phyloP scores from a whole-genome alignment of 768 basidiomycete genomes.

The Candolleomyces eurysporus region DNA sequence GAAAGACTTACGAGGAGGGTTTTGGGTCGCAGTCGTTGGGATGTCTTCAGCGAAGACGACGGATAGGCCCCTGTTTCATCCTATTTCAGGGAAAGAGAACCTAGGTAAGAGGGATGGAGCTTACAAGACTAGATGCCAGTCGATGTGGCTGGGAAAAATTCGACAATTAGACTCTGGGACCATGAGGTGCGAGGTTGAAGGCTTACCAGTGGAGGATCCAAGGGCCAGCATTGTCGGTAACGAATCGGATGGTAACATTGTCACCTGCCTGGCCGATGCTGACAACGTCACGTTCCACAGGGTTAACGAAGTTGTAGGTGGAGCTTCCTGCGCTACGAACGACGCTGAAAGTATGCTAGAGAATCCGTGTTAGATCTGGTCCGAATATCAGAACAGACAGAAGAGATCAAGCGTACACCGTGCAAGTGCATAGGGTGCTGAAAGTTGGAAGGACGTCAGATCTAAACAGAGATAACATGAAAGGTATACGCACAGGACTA shows the following conservation, averaged over 20 bases:
- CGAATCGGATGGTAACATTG: slow-evolving; percentile 47
- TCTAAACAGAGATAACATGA: neutral
- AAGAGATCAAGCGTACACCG: slow-evolving; percentile 18
- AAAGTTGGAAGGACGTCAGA: neutral
- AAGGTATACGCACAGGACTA: slow-evolving; percentile 3
- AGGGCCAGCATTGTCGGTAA: slow-evolving; percentile 50
- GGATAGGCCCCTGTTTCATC: slow-evolving; percentile 26
- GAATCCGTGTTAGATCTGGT: too few relatives aligned
- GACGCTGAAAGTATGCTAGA: slow-evolving; percentile 38
- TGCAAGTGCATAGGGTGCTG: slow-evolving; percentile 47
- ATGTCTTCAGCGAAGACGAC: slow-evolving; percentile 33
- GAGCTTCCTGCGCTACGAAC: slow-evolving; percentile 32
- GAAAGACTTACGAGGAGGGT: slow-evolving; percentile 17
- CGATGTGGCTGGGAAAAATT: slow-evolving; percentile 40
- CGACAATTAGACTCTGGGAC: neutral
- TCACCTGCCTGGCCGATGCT: slow-evolving; percentile 29
- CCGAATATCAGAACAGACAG: too few relatives aligned
- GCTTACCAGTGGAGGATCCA: slow-evolving; percentile 50
- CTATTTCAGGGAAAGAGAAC: neutral
- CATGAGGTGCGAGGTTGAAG: neutral
- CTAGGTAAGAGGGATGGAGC: slow-evolving; percentile 9
- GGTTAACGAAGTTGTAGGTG: slow-evolving; percentile 43
- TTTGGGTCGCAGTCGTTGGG: slow-evolving; percentile 5
- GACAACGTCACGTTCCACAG: slow-evolving; percentile 31
- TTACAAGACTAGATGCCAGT: slow-evolving; percentile 47